Conservation (phyloP, 2,329 filamentous ascomycete genomes). For the Harringtonia lauricola region DNA sequence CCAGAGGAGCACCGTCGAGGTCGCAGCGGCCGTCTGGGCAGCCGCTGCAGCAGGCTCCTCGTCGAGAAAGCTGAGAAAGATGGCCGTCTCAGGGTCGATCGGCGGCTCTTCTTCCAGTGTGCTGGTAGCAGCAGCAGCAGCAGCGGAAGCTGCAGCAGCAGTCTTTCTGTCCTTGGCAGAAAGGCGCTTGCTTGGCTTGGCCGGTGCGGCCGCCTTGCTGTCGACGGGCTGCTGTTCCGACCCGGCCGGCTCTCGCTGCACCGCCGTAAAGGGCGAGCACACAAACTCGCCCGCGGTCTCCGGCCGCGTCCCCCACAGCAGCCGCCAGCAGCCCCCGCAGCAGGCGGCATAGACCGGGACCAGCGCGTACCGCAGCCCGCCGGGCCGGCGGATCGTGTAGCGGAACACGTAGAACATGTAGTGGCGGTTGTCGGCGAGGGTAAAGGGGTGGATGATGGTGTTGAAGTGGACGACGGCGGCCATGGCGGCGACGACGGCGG, state of each 20-base stretch:
- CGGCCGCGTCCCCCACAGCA: constrained; percentile 36
- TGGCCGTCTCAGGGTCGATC: not conserved
- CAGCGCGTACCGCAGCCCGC: constrained; percentile 53
- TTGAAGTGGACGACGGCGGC: constrained; percentile 58
- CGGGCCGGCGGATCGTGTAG: constrained; percentile 59
- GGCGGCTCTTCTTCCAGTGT: not conserved
- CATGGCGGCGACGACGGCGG: constrained; percentile 24
- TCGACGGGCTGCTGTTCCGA: no score
- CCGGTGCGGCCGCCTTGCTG: not conserved
- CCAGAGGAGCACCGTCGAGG: constrained; percentile 44
- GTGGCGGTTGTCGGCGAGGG: constrained; percentile 89
- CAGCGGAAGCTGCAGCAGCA: not conserved
- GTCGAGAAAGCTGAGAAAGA: constrained; percentile 11
- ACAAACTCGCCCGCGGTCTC: not conserved
- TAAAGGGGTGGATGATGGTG: constrained; percentile 92
- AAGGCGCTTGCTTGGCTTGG: not conserved
- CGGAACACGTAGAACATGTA: constrained; percentile 97
- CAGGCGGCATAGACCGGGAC: constrained; percentile 60
- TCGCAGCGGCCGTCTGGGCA: constrained; percentile 21
- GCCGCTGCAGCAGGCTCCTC: constrained; percentile 16
- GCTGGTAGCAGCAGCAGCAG: not conserved
- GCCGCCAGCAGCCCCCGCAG: constrained; percentile 56
- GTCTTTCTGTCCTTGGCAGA: not conserved
- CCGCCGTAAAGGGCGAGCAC: constrained; percentile 9
- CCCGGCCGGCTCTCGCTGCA: not conserved